phyloP scores from a whole-genome alignment of 2,329 filamentous ascomycete species.

The Tolypocladium paradoxum region DNA sequence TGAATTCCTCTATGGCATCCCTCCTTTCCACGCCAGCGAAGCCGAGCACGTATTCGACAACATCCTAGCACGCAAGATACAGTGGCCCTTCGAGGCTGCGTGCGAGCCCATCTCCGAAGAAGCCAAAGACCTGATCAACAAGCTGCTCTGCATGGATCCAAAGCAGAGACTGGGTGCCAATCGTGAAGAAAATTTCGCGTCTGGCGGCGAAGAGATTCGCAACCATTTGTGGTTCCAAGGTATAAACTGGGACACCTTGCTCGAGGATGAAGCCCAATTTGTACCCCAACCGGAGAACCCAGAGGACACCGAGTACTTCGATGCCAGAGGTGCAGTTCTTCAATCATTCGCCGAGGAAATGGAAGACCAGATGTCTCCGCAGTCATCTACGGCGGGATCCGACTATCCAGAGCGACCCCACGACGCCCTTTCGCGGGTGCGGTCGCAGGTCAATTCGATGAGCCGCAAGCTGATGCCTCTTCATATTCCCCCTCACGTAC shows the following conservation, averaged over 20 bases:
- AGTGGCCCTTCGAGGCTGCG: slow-evolving; percentile 81
- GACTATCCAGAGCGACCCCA: slow-evolving; percentile 86
- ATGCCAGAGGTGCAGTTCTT: slow-evolving; percentile 79
- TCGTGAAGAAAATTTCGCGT: slow-evolving; percentile 67
- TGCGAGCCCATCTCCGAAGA: slow-evolving; percentile 66
- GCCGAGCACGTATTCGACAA: slow-evolving; percentile 96
- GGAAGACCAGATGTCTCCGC: slow-evolving; percentile 74
- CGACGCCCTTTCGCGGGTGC: slow-evolving; percentile 82
- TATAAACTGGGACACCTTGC: slow-evolving; percentile 77
- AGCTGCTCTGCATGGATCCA: slow-evolving; percentile 76
- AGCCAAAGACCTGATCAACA: slow-evolving; percentile 90
- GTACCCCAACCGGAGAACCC: slow-evolving; percentile 86
- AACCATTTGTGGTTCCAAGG: slow-evolving; percentile 80
- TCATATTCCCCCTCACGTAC: slow-evolving; percentile 91
- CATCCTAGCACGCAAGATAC: slow-evolving; percentile 78
- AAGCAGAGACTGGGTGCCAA: slow-evolving; percentile 77
- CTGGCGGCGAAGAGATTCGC: slow-evolving; percentile 84
- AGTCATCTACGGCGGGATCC: slow-evolving; percentile 54
- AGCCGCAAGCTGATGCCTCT: slow-evolving; percentile 91
- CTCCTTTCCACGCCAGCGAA: slow-evolving; percentile 83
- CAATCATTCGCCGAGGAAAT: slow-evolving; percentile 91
- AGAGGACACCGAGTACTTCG: slow-evolving; percentile 97
- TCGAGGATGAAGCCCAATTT: slow-evolving; percentile 95
- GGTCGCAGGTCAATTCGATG: slow-evolving; percentile 72
- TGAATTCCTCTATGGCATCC: slow-evolving; percentile 86